Conservation (phyloP, 495 filamentous ascomycete genomes). For the Penicillium manginii region DNA sequence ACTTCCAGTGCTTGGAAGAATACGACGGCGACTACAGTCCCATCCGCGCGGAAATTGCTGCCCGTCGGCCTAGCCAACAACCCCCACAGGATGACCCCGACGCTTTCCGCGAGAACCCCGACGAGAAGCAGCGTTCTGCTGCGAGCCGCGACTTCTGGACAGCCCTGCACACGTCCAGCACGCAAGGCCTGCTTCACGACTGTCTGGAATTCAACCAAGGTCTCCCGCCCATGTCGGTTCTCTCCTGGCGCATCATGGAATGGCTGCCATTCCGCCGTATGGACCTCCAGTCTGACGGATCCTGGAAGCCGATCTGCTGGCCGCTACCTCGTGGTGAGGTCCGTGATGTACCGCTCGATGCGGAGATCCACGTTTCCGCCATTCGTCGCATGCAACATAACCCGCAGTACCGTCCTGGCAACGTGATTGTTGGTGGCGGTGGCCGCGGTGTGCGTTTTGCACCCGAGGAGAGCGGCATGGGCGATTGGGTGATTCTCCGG, state of each 20-base stretch:
- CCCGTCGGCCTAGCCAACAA: conserved; percentile 27
- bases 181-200: conserved; percentile 72
- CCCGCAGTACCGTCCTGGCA: conserved; percentile 72
- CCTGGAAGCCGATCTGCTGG: conserved; percentile 82
- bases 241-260: conserved; percentile 84
- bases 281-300: conserved; percentile 73
- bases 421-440: conserved; percentile 79
- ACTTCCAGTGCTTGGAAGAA: conserved; percentile 64
- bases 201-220: conserved; percentile 71
- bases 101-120: conserved; percentile 22
- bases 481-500: conserved; percentile 70
- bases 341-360: conserved; percentile 75
- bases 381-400: conserved; percentile 72
- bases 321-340: conserved; percentile 80
- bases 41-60: conserved; percentile 46
- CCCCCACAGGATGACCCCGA: conserved; percentile 22
- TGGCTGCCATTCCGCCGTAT: conserved; percentile 84
- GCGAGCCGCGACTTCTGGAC: conserved; percentile 53
- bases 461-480: conserved; percentile 64
- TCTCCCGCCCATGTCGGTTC: conserved; percentile 56
- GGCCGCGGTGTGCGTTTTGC: conserved; percentile 69
- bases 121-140: conserved; percentile 34
- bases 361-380: conserved; percentile 72
- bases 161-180: conserved; percentile 60
- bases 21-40: conserved; percentile 47